phyloP scores from a whole-genome alignment of 805 yeast species.

The Spathaspora passalidarum region DNA sequence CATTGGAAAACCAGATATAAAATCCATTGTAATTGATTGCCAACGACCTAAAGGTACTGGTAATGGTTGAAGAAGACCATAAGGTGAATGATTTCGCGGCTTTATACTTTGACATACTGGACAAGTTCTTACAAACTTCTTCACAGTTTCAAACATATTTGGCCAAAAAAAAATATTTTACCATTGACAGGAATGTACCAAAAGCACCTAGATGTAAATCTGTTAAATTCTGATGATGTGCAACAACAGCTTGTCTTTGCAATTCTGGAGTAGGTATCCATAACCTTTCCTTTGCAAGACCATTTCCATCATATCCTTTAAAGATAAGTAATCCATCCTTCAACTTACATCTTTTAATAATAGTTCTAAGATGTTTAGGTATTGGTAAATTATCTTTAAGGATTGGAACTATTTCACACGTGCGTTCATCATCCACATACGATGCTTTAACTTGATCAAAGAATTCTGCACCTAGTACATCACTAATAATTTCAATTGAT shows the following conservation, averaged over 20 bases:
- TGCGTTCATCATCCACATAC: background rate
- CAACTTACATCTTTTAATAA: too few relatives aligned
- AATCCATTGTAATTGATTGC: constrained; percentile 11
- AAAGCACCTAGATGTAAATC: background rate
- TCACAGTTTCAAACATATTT: background rate
- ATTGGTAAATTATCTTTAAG: background rate
- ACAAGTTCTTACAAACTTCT: constrained; percentile 7
- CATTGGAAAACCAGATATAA: constrained; percentile 11
- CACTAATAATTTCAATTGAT: background rate
- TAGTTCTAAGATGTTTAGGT: background rate
- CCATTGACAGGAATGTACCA: background rate
- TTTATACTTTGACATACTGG: constrained; percentile 9
- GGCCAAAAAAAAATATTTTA: constrained; percentile 1
- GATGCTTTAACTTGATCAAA: background rate
- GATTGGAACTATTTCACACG: too few relatives aligned
- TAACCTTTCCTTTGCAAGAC: background rate
- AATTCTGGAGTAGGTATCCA: background rate
- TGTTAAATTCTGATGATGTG: background rate
- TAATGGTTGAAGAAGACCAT: constrained; percentile 4
- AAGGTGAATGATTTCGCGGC: background rate
- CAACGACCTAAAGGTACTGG: constrained; percentile 2
- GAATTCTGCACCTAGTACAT: background rate
- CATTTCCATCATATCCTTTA: background rate
- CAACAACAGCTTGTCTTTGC: background rate
- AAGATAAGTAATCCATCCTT: background rate